Conservation (phyloP, 1,139 yeast species). For the Zygosaccharomyces sapae region DNA sequence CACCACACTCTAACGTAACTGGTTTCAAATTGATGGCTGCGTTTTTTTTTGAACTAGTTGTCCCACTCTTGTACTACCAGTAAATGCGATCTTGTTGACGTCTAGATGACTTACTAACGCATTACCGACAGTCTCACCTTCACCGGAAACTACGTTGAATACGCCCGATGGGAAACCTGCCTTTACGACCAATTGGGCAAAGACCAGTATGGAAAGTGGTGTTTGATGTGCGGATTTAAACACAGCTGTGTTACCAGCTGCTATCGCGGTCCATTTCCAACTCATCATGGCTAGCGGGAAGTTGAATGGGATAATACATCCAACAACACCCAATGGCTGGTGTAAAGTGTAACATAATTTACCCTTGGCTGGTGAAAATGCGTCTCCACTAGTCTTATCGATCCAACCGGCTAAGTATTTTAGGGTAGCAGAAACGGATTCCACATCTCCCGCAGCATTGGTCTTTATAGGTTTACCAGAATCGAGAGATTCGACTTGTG, state of each 20-base stretch:
- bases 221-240: conserved; percentile 76
- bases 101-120: conserved; percentile 64
- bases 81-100: conserved; percentile 74
- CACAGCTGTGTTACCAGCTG: conserved; percentile 72
- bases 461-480: conserved; percentile 53
- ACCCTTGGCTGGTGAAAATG: conserved; percentile 57
- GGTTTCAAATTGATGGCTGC: conserved; percentile 73
- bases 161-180: conserved; percentile 82
- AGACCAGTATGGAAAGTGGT: conserved; percentile 68
- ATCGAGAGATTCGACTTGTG: conserved; percentile 57
- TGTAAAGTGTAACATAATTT: conserved; percentile 60
- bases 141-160: conserved; percentile 69
- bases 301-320: conserved; percentile 89
- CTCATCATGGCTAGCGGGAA: conserved; percentile 77
- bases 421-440: conserved; percentile 50
- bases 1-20: conserved; percentile 80
- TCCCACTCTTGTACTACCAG: conserved; percentile 80
- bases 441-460: conserved; percentile 51
- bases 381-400: conserved; percentile 69
- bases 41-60: conserved; percentile 61
- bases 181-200: conserved; percentile 57
- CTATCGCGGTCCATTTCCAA: conserved; percentile 77
- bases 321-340: conserved; percentile 85
- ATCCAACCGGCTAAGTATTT: conserved; percentile 83
- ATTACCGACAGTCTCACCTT: conserved; percentile 70